Conservation (phyloP, 352 stramenopile species). For the Phytopythium ostracodes region DNA sequence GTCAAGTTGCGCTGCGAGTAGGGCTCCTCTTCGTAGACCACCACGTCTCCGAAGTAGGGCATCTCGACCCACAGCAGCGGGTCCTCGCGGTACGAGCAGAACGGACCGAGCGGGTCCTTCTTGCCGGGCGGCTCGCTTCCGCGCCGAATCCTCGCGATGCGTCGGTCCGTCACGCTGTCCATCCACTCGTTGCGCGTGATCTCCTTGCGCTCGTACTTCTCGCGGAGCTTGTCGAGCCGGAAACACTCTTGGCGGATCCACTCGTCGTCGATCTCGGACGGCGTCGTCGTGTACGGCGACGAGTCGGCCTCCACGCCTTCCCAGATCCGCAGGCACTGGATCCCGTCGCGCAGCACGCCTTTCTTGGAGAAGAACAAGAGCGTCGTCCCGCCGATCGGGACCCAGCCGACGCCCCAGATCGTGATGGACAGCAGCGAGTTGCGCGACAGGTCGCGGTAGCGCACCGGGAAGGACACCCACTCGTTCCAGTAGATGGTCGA, state of each 20-base stretch:
- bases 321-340: conserved; percentile 87
- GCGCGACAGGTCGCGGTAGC: conserved; percentile 83
- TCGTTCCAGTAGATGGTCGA: conserved; percentile 88
- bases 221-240: conserved; percentile 81
- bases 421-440: conserved; percentile 83
- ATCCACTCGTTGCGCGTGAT: conserved; percentile 90
- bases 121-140: conserved; percentile 67
- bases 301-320: conserved; percentile 64
- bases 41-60: conserved; percentile 88
- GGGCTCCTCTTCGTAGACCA: conserved; percentile 91
- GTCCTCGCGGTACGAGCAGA: conserved; percentile 79
- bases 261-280: conserved; percentile 70
- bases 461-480: conserved; percentile 84
- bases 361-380: conserved; percentile 87
- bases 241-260: conserved; percentile 75
- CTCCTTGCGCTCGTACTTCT: conserved; percentile 88
- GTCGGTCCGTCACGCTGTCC: conserved; percentile 84
- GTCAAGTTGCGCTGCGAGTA: conserved; percentile 76
- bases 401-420: conserved; percentile 80
- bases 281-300: conserved; percentile 52
- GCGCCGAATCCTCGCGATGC: conserved; percentile 79
- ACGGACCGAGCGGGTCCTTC: conserved; percentile 68
- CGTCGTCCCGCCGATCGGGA: conserved; percentile 79
- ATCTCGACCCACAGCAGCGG: conserved; percentile 86
- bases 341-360: conserved; percentile 79